Evolutionary conservation across 805 yeast genomes (phyloP).

Genomic region (Teunomyces cretensis): DNA sequence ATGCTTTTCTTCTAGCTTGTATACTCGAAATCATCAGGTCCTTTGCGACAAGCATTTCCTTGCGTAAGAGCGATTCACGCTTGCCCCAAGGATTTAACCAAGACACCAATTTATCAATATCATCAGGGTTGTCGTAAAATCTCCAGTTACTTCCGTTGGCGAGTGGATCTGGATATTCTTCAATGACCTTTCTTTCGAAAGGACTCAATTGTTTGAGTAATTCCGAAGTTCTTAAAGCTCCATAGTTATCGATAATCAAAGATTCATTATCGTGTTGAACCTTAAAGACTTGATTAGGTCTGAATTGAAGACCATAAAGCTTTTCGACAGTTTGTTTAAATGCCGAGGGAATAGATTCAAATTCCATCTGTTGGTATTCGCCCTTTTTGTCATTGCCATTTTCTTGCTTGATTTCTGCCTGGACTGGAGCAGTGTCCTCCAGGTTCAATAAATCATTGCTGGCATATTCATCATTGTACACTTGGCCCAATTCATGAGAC

Average conservation of each 20-base stretch:
- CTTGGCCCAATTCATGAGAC: conserved; percentile 3
- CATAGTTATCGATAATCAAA: conserved; percentile 34
- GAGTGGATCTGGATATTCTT: conserved; percentile 62
- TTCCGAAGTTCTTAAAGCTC: conserved; percentile 19
- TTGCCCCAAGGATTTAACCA: conserved; percentile 78
- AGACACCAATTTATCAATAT: conserved; percentile 52
- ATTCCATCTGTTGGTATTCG: conserved; percentile 19
- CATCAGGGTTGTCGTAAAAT: conserved; percentile 60
- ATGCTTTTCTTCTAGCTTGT: conserved; percentile 55
- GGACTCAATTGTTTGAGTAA: conserved; percentile 22
- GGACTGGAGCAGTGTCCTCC: conserved; percentile 1
- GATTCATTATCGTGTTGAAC: conserved; percentile 11
- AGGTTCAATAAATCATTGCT: conserved; percentile 11
- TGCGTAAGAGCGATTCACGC: conserved; percentile 64
- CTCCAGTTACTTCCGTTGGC: conserved; percentile 63
- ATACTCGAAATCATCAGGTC: conserved; percentile 57
- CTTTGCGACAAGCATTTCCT: conserved; percentile 55
- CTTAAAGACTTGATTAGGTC: conserved; percentile 15
- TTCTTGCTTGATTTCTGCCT: conserved; percentile 10
- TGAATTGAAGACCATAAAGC: conserved; percentile 29
- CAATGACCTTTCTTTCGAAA: conserved; percentile 61
- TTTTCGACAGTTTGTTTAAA: conserved; percentile 26
- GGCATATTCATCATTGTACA: conserved; percentile 1
- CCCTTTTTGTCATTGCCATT: not conserved
- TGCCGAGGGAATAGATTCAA: conserved; percentile 17